Percentiles rank a stretch among this genome's conserved stretches.
These are phyloP conservation scores for Wickerhamiella occidentalis DNA, from an alignment of 805 yeast species.

Conservation along the genomic window DNA sequence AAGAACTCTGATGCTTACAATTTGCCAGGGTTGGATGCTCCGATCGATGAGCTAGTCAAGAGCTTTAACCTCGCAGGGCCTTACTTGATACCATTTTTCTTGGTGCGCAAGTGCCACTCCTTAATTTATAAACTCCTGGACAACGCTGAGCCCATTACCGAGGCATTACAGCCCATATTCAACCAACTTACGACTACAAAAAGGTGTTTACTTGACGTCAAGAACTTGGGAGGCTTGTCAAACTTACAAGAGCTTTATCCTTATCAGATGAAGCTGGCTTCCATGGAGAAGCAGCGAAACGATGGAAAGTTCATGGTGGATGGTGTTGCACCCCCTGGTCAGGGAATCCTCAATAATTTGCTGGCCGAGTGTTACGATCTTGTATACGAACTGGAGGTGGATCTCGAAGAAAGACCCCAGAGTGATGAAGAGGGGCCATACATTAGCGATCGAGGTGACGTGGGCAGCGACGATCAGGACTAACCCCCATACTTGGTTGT, in stretches of 20 bases:
- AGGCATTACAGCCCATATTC: conserved; percentile 83
- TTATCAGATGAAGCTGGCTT: conserved; percentile 85
- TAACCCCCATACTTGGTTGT: too few relatives aligned
- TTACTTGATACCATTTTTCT: conserved; percentile 35
- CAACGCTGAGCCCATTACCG: conserved; percentile 90
- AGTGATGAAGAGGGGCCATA: not conserved
- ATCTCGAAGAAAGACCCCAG: conserved; percentile 20
- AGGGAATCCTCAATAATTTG: conserved; percentile 83
- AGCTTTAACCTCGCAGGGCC: not conserved
- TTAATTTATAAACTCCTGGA: conserved; percentile 79
- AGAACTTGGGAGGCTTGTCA: conserved; percentile 83
- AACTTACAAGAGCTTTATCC: conserved; percentile 87
- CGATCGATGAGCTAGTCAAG: not conserved
- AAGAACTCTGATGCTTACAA: not conserved
- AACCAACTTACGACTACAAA: conserved; percentile 88
- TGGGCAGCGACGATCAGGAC: not conserved
- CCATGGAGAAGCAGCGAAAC: conserved; percentile 69
- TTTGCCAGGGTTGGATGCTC: not conserved
- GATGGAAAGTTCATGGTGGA: conserved; percentile 90
- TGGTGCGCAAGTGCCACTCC: conserved; percentile 83
- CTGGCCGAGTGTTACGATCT: conserved; percentile 92
- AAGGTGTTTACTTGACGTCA: conserved; percentile 77
- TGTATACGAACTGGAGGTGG: conserved; percentile 68
- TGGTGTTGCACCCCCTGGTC: conserved; percentile 92
- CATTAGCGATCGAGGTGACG: not conserved